Base-by-base conservation (phyloP, 345 rosid species). In the Stellera chamaejasme region DNA sequence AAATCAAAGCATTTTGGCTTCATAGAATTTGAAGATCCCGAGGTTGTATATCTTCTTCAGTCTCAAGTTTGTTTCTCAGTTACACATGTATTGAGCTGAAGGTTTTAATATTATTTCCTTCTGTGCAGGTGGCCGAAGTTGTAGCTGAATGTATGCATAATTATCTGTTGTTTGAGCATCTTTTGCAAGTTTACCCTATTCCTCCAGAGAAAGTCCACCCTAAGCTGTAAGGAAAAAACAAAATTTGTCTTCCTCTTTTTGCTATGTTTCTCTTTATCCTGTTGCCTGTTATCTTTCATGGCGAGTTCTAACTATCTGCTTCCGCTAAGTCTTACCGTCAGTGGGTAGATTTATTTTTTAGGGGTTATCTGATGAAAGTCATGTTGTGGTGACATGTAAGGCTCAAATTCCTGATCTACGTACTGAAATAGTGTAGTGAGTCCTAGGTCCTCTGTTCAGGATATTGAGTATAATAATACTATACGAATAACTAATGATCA, bases 1-100 rank as follows among this genome's bases (percentile, higher is more conserved):
- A 87, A 79, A 58, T 89, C 97, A 0, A 93, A 80, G 78, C 99
- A 93, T 74, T 93, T 73, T 73, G 96, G 97, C 43, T 93, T 93
- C 78, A 77, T 89, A 3, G 75, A 93, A 62, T 87, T 93, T 48
- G 84, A 83, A 52, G 80, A 81, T 62, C 72, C 96, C 48, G 94
- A 93, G 92, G 99, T 87, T 55, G 62, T 55, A 15, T 50, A 15
- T 10, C 48, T 51, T 25, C 13, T 15, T 12, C 12, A 42, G 48
- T 43, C 27, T 6, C 47, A 9, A n/a, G 39, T n/a, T 2, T 15
- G 11, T 11, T 19, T 16, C 16, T 6, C 14, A 19, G 16, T n/a
- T 6, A 2, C 23, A 43, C 43, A 7, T 47, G 10, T 49, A 15
- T 36, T 50, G 52, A 13, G 39, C 19, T 32, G 8, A 61, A 58